phyloP scores from a whole-genome alignment of 768 basidiomycete species.

The Leccinum boreale region DNA sequence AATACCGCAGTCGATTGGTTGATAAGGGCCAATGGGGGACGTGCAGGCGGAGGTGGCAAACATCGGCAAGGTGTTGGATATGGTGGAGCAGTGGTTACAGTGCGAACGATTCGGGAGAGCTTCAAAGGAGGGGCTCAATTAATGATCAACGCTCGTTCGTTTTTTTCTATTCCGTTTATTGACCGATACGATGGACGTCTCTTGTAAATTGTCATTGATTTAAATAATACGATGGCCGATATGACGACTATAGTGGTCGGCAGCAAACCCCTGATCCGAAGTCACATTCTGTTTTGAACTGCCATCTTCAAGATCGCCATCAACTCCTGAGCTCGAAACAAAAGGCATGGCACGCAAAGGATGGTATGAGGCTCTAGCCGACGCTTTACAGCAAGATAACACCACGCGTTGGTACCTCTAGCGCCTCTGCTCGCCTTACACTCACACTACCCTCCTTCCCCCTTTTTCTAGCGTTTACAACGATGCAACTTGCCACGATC shows the following conservation, averaged over 20 bases:
- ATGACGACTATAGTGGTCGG: no score
- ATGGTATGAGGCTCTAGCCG: constrained; percentile 47
- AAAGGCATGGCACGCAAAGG: constrained; percentile 24
- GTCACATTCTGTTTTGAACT: no score
- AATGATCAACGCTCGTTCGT: neutral
- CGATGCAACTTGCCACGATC: constrained; percentile 47
- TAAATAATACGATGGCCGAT: no score
- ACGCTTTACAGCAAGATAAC: constrained; percentile 38
- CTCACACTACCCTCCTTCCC: neutral
- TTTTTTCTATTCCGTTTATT: neutral
- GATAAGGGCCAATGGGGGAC: constrained; percentile 27
- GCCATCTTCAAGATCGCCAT: no score
- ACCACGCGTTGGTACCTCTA: constrained; percentile 30
- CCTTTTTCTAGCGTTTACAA: constrained; percentile 36
- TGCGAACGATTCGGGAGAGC: constrained; percentile 44
- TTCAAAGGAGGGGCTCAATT: constrained; percentile 35
- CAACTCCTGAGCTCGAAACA: no score
- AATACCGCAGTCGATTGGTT: no score
- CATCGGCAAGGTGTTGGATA: constrained; percentile 51
- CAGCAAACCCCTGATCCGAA: no score
- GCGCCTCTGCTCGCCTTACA: neutral
- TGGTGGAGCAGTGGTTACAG: constrained; percentile 57
- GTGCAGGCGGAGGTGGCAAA: constrained; percentile 48
- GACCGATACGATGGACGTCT: neutral
- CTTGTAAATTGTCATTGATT: neutral